Percentiles rank a stretch among this genome's conserved stretches.
Evolutionary conservation across 2,329 filamentous ascomycete species (phyloP).

Genomic region (Neofusicoccum kwambonambiense): DNA sequence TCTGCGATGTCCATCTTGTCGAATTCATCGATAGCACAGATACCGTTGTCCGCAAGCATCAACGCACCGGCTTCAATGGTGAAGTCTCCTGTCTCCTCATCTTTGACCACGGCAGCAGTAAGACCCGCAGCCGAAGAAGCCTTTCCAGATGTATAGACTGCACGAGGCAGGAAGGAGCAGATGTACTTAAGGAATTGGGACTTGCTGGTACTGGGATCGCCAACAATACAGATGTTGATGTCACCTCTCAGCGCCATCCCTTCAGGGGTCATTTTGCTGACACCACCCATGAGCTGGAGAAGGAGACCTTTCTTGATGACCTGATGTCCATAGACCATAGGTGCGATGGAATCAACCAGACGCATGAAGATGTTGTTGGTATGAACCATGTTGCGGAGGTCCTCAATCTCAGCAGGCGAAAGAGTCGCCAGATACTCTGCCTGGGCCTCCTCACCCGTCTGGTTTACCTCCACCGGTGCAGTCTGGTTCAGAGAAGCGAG

Average conservation of each 20-base stretch:
- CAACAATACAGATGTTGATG: constrained; percentile 98
- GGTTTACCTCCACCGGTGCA: constrained; percentile 59
- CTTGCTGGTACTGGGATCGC: constrained; percentile 94
- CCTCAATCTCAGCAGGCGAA: constrained; percentile 82
- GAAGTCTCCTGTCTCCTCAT: constrained; percentile 97
- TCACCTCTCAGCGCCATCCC: constrained; percentile 95
- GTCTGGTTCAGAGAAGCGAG: constrained; percentile 78
- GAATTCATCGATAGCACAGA: constrained; percentile 98
- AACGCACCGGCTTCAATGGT: constrained; percentile 97
- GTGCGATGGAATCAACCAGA: constrained; percentile 88
- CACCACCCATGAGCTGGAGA: constrained; percentile 92
- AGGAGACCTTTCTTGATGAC: constrained; percentile 97
- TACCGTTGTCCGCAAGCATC: constrained; percentile 95
- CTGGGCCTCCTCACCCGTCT: constrained; percentile 78
- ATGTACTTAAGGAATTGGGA: constrained; percentile 98
- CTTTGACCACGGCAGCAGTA: constrained; percentile 94
- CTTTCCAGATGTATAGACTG: constrained; percentile 97
- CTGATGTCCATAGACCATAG: constrained; percentile 95
- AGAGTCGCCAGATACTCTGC: constrained; percentile 83
- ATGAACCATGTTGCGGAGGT: constrained; percentile 90
- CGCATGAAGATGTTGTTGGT: constrained; percentile 92
- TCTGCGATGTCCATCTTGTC: constrained; percentile 99
- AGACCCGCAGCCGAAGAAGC: constrained; percentile 96
- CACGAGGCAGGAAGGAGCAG: constrained; percentile 91
- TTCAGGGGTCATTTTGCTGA: constrained; percentile 86